Conservation (phyloP, 352 stramenopile species). For the Phytophthora multivora region DNA sequence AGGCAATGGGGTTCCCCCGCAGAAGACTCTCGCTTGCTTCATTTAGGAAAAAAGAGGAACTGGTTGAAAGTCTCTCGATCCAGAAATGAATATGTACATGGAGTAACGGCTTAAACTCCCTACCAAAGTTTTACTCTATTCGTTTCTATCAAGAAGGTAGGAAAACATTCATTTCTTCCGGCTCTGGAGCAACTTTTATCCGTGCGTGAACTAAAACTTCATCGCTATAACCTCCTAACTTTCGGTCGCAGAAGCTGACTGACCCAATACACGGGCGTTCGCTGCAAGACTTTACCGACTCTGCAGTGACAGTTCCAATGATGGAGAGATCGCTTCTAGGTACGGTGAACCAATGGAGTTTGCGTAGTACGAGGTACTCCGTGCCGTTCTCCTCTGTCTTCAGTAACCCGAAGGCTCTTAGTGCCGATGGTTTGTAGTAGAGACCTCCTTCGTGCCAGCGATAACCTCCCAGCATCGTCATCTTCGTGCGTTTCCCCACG, state of each 20-base stretch:
- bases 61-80: not conserved
- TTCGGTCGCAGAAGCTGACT: slow-evolving; percentile 4
- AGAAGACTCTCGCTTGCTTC: slow-evolving; percentile 12
- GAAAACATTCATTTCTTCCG: slow-evolving; percentile 1
- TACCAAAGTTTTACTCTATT: too few relatives aligned
- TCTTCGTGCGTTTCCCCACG: slow-evolving; percentile 20
- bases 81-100: slow-evolving; percentile 1
- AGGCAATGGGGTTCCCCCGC: slow-evolving; percentile 4
- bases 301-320: slow-evolving; percentile 12
- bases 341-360: slow-evolving; percentile 20
- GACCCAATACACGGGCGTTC: slow-evolving; percentile 4
- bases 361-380: slow-evolving; percentile 14
- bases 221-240: slow-evolving; percentile 11
- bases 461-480: slow-evolving; percentile 34
- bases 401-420: slow-evolving; percentile 24
- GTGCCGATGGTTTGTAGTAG: slow-evolving; percentile 15
- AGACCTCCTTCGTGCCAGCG: slow-evolving; percentile 5
- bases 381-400: slow-evolving; percentile 14
- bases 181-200: not conserved
- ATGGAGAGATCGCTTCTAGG: slow-evolving; percentile 14
- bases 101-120: not conserved
- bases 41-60: not conserved
- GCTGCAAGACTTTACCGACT: slow-evolving; percentile 8
- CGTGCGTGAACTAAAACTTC: not conserved
- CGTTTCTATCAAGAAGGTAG: slow-evolving; percentile 4